These are phyloP conservation scores for Microbotryum intermedium DNA, from an alignment of 1,284 basidiomycete species.

Conservation along the genomic window DNA sequence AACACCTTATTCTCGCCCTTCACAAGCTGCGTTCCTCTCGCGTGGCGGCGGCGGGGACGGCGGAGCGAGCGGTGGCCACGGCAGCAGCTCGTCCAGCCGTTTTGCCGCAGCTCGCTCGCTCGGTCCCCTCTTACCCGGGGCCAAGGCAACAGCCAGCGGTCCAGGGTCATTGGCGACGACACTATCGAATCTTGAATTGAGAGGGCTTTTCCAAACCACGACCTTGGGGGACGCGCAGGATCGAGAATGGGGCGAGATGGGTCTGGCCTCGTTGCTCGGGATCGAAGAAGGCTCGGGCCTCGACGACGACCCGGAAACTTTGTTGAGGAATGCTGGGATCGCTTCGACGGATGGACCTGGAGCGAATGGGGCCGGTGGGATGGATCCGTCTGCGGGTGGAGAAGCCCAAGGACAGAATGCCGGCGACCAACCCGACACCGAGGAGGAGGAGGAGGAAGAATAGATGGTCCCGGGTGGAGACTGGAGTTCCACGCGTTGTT, in stretches of 20 bases:
- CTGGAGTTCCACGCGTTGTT: too few relatives aligned
- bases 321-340: not conserved
- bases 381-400: conserved; percentile 4
- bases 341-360: conserved; percentile 8
- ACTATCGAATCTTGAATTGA: conserved; percentile 20
- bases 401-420: conserved; percentile 28
- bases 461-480: too few relatives aligned
- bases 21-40: not conserved
- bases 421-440: conserved; percentile 3
- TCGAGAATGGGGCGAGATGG: conserved; percentile 18
- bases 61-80: not conserved
- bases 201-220: conserved; percentile 9
- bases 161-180: conserved; percentile 18
- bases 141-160: not conserved
- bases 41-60: not conserved
- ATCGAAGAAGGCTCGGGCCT: too few relatives aligned
- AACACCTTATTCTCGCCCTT: not conserved
- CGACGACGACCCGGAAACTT: not conserved
- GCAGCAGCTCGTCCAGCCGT: not conserved
- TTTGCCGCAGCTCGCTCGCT: not conserved
- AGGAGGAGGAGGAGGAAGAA: conserved; percentile 7
- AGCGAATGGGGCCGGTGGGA: not conserved
- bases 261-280: conserved; percentile 7
- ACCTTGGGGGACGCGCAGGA: conserved; percentile 19
- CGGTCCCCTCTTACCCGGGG: not conserved